Evolutionary conservation across 495 filamentous ascomycete species (phyloP).

Genomic region (Lasiosphaeria miniovina): DNA sequence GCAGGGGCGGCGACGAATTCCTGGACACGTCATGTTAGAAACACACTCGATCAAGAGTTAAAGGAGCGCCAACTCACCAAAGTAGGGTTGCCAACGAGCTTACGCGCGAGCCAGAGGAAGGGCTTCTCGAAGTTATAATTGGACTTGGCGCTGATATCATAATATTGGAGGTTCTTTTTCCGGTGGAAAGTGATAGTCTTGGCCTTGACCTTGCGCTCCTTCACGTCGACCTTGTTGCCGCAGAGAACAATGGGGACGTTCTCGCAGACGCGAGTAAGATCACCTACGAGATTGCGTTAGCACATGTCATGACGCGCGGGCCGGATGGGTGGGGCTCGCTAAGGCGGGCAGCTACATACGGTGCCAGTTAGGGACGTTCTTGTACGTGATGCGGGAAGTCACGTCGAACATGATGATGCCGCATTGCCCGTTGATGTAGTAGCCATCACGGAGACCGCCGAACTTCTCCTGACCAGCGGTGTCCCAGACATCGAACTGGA

Average conservation of each 20-base stretch:
- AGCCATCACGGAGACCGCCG: conserved; percentile 97
- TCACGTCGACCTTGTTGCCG: conserved; percentile 99
- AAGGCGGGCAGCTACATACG: conserved; percentile 59
- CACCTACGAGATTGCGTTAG: conserved; percentile 59
- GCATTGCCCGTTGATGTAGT: conserved; percentile 99
- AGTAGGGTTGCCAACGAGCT: conserved; percentile 90
- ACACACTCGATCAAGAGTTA: background rate
- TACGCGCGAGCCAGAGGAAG: conserved; percentile 98
- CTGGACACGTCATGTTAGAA: conserved; percentile 40
- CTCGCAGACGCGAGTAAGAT: conserved; percentile 99
- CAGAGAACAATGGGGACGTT: conserved; percentile 97
- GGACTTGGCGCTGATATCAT: conserved; percentile 99
- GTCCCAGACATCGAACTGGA: conserved; percentile 99
- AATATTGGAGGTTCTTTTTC: conserved; percentile 99
- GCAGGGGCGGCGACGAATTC: conserved; percentile 97
- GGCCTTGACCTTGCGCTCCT: conserved; percentile 99
- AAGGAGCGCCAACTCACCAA: conserved; percentile 60
- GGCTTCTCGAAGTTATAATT: conserved; percentile 99
- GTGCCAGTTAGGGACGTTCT: conserved; percentile 99
- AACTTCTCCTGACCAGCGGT: conserved; percentile 99
- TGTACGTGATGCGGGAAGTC: conserved; percentile 99
- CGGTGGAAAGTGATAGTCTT: conserved; percentile 99
- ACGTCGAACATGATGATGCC: conserved; percentile 99
- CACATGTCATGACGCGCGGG: background rate
- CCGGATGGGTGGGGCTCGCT: no score